phyloP scores from a whole-genome alignment of 768 basidiomycete genomes.

The Lepiota venenata region DNA sequence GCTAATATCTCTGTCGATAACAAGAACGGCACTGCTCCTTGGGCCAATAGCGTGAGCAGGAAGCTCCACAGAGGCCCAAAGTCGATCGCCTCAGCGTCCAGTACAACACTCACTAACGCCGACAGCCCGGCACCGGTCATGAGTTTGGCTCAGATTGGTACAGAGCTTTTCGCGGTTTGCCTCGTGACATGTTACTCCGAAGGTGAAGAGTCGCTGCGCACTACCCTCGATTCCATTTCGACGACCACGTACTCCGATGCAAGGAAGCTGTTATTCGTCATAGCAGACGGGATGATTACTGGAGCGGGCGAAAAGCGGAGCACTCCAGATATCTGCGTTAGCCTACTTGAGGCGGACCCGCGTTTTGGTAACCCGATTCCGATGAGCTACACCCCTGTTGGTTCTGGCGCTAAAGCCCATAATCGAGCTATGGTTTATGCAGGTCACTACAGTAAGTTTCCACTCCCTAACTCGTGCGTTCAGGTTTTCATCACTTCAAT shows the following conservation, averaged over 20 bases:
- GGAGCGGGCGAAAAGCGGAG: slow-evolving; percentile 94
- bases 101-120: slow-evolving; percentile 51
- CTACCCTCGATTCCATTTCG: slow-evolving; percentile 93
- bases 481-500: slow-evolving; percentile 9
- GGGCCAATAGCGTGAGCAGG: slow-evolving; percentile 65
- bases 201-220: slow-evolving; percentile 87
- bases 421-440: slow-evolving; percentile 99
- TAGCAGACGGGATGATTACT: slow-evolving; percentile 99
- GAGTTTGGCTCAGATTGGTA: slow-evolving; percentile 86
- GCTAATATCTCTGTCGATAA: slow-evolving; percentile 95
- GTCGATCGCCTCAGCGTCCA: slow-evolving; percentile 48
- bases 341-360: slow-evolving; percentile 87
- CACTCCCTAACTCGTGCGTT: slow-evolving; percentile 3
- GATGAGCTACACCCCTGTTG: slow-evolving; percentile 92
- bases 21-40: slow-evolving; percentile 88
- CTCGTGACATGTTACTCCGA: slow-evolving; percentile 98
- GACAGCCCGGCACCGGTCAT: slow-evolving; percentile 58
- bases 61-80: slow-evolving; percentile 46
- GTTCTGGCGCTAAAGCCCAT: slow-evolving; percentile 82
- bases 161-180: slow-evolving; percentile 93
- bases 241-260: slow-evolving; percentile 87
- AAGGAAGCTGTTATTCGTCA: slow-evolving; percentile 88
- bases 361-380: slow-evolving; percentile 95
- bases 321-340: slow-evolving; percentile 96
- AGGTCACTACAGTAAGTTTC: slow-evolving; percentile 91